Evolutionary conservation across 306 rosid species (phyloP).

Genomic region (Urtica urens): DNA sequence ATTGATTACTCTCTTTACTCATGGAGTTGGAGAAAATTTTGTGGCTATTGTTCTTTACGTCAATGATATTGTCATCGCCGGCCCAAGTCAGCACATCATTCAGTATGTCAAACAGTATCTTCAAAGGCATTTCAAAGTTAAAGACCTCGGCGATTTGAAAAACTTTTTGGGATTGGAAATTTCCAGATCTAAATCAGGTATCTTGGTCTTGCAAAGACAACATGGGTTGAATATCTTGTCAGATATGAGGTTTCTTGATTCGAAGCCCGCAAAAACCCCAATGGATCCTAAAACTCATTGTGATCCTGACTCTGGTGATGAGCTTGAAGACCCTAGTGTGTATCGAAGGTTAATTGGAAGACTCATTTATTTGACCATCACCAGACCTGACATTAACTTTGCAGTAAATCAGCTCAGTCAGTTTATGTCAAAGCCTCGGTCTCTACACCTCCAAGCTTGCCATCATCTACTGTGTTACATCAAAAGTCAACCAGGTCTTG

Average conservation of each 20-base stretch:
- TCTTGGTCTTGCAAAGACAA: too few relatives aligned
- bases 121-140: background rate
- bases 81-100: background rate
- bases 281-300: too few relatives aligned
- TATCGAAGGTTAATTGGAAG: background rate
- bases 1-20: background rate
- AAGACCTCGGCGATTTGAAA: too few relatives aligned
- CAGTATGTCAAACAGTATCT: background rate
- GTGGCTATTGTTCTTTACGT: too few relatives aligned
- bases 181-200: too few relatives aligned
- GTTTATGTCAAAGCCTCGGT: background rate
- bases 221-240: too few relatives aligned
- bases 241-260: too few relatives aligned
- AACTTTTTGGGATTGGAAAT: too few relatives aligned
- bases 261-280: too few relatives aligned
- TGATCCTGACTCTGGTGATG: background rate
- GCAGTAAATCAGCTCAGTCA: background rate
- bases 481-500: background rate
- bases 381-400: constrained; percentile 1
- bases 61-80: too few relatives aligned
- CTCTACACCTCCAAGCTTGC: background rate
- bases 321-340: background rate
- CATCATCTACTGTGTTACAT: background rate
- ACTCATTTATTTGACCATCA: background rate
- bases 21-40: background rate